These are phyloP conservation scores for Pelargonium myrrhifolium DNA, from an alignment of 441 rosid species.

Conservation along the genomic window DNA sequence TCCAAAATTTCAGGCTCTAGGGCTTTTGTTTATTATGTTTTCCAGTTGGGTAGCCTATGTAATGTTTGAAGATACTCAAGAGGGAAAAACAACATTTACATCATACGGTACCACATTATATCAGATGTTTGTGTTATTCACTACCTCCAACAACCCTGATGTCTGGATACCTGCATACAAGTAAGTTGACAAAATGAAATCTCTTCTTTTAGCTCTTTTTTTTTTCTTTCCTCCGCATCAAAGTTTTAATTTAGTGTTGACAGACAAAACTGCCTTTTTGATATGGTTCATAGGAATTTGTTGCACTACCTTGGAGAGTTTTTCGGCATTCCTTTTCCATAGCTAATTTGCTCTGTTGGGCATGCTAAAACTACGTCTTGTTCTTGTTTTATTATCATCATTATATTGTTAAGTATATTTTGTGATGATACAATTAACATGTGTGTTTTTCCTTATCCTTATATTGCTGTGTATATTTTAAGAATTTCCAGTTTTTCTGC, in stretches of 20 bases:
- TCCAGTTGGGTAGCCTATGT: constrained; percentile 95
- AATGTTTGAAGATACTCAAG: constrained; percentile 85
- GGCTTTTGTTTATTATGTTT: constrained; percentile 79
- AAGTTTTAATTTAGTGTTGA: background rate
- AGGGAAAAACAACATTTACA: constrained; percentile 61
- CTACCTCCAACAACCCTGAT: constrained; percentile 98
- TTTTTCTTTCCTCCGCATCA: constrained; percentile 6
- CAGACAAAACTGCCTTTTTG: too few relatives aligned
- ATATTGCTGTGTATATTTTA: too few relatives aligned
- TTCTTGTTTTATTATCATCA: too few relatives aligned
- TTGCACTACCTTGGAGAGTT: background rate
- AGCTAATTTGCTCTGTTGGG: background rate
- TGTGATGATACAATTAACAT: background rate
- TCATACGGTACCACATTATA: constrained; percentile 78
- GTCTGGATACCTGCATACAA: constrained; percentile 98
- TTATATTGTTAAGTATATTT: too few relatives aligned
- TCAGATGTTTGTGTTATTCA: constrained; percentile 83
- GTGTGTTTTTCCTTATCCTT: background rate
- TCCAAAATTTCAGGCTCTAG: constrained; percentile 60
- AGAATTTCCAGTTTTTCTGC: too few relatives aligned
- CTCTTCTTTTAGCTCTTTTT: background rate
- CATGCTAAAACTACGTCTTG: background rate
- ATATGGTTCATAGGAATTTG: background rate
- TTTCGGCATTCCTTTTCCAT: background rate
- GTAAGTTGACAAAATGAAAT: constrained; percentile 42